Conservation (phyloP, 345 rosid species). For the Gossypium anomalum region DNA sequence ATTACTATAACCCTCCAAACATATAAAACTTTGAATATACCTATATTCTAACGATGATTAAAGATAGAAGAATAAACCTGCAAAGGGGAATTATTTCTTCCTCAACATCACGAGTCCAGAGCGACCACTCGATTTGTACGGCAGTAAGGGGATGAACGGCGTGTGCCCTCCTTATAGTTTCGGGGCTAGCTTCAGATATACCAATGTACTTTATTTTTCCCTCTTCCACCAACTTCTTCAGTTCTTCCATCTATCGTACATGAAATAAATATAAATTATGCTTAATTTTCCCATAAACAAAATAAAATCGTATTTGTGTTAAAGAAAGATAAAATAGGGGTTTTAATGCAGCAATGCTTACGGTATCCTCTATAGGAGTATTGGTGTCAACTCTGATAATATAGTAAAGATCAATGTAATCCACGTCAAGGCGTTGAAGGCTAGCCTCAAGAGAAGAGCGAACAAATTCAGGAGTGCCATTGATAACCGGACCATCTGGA, state of each 20-base stretch:
- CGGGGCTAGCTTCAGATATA: conserved; percentile 17
- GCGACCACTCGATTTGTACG: conserved; percentile 22
- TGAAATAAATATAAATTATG: too few species aligned
- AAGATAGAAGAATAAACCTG: conserved; percentile 12
- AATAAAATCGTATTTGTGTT: too few species aligned
- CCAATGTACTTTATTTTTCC: conserved; percentile 24
- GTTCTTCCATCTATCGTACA: conserved; percentile 5
- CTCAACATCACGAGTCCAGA: conserved; percentile 25
- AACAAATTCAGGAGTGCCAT: conserved; percentile 30
- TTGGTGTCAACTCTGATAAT: conserved; percentile 26
- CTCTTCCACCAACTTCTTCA: conserved; percentile 21
- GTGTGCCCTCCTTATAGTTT: conserved; percentile 25
- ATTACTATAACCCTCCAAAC: too few species aligned
- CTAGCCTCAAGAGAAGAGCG: conserved; percentile 31
- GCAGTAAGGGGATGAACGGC: conserved; percentile 24
- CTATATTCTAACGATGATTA: neutral
- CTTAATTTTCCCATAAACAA: too few species aligned
- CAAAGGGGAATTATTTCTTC: conserved; percentile 21
- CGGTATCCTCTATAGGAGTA: conserved; percentile 31
- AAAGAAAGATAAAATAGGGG: neutral
- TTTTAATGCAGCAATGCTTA: conserved; percentile 1
- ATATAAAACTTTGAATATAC: neutral
- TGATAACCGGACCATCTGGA: neutral
- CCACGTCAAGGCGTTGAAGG: conserved; percentile 30
- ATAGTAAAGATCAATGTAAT: conserved; percentile 34